Evolutionary conservation across 305 asterid species (phyloP).

Genomic region (Fraxinus velutina): DNA sequence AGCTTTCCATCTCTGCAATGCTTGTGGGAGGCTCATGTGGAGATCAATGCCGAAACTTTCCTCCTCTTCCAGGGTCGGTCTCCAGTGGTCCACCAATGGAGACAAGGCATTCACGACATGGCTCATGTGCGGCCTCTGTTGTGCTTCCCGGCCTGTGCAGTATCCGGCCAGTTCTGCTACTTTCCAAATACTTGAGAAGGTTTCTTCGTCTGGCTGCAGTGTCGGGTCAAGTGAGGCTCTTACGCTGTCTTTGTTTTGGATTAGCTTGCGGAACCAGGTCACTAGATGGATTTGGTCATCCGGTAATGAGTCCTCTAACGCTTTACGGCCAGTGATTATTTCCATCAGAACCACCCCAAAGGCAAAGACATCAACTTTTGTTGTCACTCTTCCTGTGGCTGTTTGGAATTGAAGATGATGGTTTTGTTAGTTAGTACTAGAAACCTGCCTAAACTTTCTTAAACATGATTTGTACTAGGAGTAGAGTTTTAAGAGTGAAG

Average conservation of each 20-base stretch:
- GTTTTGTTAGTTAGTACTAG: background rate
- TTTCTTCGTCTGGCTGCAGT: slow-evolving; percentile 48
- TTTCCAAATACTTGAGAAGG: slow-evolving; percentile 44
- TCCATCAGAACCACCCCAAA: slow-evolving; percentile 91
- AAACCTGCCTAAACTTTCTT: background rate
- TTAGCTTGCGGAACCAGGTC: slow-evolving; percentile 56
- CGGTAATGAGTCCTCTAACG: slow-evolving; percentile 62
- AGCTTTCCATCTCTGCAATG: slow-evolving; percentile 63
- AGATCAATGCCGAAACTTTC: slow-evolving; percentile 37
- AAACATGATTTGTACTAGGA: background rate
- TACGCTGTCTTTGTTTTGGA: slow-evolving; percentile 41
- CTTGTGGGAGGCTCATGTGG: slow-evolving; percentile 58
- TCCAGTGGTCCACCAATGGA: slow-evolving; percentile 70
- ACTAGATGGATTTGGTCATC: slow-evolving; percentile 63
- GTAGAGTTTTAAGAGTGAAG: background rate
- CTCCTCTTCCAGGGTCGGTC: slow-evolving; percentile 36
- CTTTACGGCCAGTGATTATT: slow-evolving; percentile 62
- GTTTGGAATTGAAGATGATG: slow-evolving; percentile 21
- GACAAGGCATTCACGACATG: slow-evolving; percentile 65
- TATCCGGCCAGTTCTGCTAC: slow-evolving; percentile 74
- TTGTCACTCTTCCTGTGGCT: slow-evolving; percentile 85
- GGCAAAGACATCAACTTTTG: slow-evolving; percentile 77
- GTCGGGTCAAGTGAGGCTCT: slow-evolving; percentile 42
- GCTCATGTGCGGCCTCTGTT: slow-evolving; percentile 73
- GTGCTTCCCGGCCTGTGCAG: slow-evolving; percentile 71